Base-by-base conservation (phyloP, 345 rosid species). In the Aurinia saxatilis region DNA sequence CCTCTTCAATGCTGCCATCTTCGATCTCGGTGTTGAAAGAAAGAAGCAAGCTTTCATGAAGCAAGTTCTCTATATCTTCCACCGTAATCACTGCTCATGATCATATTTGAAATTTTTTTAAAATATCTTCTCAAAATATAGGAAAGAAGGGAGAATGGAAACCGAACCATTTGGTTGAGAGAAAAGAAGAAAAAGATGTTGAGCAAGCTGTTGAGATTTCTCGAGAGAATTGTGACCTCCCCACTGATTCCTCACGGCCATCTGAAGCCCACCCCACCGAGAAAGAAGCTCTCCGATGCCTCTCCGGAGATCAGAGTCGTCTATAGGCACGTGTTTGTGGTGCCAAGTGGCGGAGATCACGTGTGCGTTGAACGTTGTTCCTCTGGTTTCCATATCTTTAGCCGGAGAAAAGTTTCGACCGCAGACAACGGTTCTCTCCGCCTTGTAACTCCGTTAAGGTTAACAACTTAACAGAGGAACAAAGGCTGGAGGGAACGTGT, bases 1-100 rank as follows among this genome's bases (percentile, higher is more conserved):
- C 95, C 81, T 87, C 82, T 57, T 87, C 93, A 62, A 87, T 85
- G 85, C 93, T 90, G 50, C 93, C 97, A 70, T 90, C 93, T 67
- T 90, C 97, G 5, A 90, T 77, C 68, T 90, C 91, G 38, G 97
- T 83, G 64, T 85, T 87, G 75, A 90, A 85, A 55, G 82, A 75
- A 23, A 90, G 80, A 37, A 90, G 72, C 84, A 87, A 64, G 62
- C 73, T 77, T 76, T 90, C 93, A 54, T 90, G 83, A 27, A 90
- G 79, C 56, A 87, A 71, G 57, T 65, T 81, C 80, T 90, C 95
- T 17, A 90, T 70, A 46, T 90, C 95, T 46, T 87, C 95, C 19
- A 74, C 74, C 25, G 74, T 40, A 15, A 83, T 63, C 12, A 61
- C 72, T 16, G 77, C 83, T 84, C 60, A 57, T 23, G 19, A 68